Base-by-base conservation (phyloP, 768 basidiomycete genomes). In the Tulasnella sp. region DNA sequence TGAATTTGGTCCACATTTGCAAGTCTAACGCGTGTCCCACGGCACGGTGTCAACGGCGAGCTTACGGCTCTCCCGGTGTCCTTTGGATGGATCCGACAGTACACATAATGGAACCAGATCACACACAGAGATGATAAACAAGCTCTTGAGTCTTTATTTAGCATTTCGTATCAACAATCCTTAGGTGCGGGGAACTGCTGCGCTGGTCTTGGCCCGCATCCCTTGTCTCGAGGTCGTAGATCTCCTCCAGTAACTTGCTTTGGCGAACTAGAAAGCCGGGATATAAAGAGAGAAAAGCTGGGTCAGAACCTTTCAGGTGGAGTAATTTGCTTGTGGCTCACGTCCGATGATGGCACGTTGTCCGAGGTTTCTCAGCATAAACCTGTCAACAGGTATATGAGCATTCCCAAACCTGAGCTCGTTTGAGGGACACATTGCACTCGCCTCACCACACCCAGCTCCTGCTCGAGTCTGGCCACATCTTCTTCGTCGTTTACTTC, bases 281-380 rank as follows among this genome's bases (percentile, higher is more conserved):
- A 62, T 62, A 9, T 22, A n/a, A n/a, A 3, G 26, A 22, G 14
- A 59, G 14, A 12, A 32, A 59, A 3, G 9, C 6, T 14, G 16
- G n/a, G 4, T 59, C 16, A 59, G 9, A 26, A 14, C 5, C 9
- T 26, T 59, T 29, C 12, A 29, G 3, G 8, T 29, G 8, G 11
- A 5, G 11, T 5, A 52, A 29, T 22, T 22, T 17, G 7, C 1
- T 11, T 1, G 42, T 44, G 3, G 65, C 71, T 64, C 39, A 72
- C 71, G 12, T 8, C 71, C 71, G 34, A 72, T 35, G 39, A 40
- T 5, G 59, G 44, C 40, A 4, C 71, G n/a, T 16, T 72, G 35
- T 22, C 71, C 71, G 34, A 72, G 35, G 36, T 72, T 63, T 17
- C 22, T 44, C 19, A 66, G 40, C 62, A 72, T 72, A 34, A 72